Percentiles rank a stretch among this genome's conserved stretches.
Evolutionary conservation across 805 yeast species (phyloP).

Genomic region (Hanseniaspora mollemarum): DNA sequence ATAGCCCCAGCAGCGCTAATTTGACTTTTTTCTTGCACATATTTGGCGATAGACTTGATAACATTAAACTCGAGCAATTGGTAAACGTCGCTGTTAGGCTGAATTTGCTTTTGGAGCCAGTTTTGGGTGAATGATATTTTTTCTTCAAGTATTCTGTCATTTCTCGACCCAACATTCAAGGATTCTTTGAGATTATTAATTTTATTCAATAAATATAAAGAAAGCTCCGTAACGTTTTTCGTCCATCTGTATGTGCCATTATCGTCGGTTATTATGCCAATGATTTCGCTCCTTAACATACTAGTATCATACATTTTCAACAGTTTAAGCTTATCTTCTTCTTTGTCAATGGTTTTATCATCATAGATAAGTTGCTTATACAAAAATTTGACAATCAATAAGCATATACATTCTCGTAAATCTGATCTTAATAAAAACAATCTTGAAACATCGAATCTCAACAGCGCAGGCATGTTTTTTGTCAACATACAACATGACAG

Average conservation of each 20-base stretch:
- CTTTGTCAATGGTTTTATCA: constrained; percentile 22
- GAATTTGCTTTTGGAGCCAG: constrained; percentile 79
- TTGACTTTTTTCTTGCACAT: constrained; percentile 7
- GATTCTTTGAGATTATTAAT: constrained; percentile 25
- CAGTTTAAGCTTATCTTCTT: constrained; percentile 29
- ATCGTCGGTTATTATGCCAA: constrained; percentile 72
- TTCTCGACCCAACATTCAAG: constrained; percentile 10
- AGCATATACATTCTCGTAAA: constrained; percentile 71
- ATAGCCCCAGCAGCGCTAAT: constrained; percentile 8
- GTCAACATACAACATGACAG: constrained; percentile 72
- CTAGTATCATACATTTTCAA: constrained; percentile 32
- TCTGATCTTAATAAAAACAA: constrained; percentile 70
- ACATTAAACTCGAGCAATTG: constrained; percentile 60
- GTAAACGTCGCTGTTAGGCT: constrained; percentile 68
- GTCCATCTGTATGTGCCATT: constrained; percentile 89
- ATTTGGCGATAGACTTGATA: constrained; percentile 14
- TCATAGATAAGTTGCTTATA: constrained; percentile 54
- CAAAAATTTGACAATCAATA: constrained; percentile 58
- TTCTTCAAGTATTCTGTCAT: constrained; percentile 21
- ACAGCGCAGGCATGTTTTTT: constrained; percentile 68
- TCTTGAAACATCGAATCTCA: constrained; percentile 76
- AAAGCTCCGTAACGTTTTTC: constrained; percentile 58
- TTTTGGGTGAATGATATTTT: constrained; percentile 48
- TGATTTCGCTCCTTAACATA: constrained; percentile 54
- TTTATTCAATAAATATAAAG: constrained; percentile 39